Evolutionary conservation across 176 grass and related monocot genomes (phyloP), one percentile per base, ranked within the genome.

Genomic region (Oryza australiensis): DNA sequence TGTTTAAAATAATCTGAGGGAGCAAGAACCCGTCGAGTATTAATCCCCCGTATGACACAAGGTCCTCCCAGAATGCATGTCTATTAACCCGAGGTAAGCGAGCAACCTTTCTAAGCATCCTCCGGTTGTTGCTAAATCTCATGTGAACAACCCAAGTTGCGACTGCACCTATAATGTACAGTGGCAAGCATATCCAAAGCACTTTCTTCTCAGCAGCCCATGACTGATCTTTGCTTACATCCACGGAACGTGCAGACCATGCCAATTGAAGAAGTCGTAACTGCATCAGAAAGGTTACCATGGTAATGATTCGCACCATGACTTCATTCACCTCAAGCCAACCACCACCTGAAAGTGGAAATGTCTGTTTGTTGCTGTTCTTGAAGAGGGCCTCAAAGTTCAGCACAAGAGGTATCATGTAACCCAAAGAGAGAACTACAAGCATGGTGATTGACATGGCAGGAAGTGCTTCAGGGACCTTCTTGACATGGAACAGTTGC

Each of bases 391-490:
- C 95, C 63, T 98, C 90, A 66, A 90, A 94, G 42, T 94, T 94
- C 62, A 98, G 41, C 35, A 98, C 80, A 9, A 98, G 86, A 66
- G 95, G 89, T 41, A 92, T 85, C 90, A 94, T 93, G 80, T 90
- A 88, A 22, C 92, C 92, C 82, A 89, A 49, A 59, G 86, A 82
- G 7, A 98, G 81, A 33, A 98, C 65, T 0, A 89, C 75, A 79
- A 98, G 84, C 95, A 98, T 98, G 49, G 90, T 84, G 74, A 94
- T 89, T 1, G 92, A 98, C 88, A 98, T 86, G 9, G 91, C 87
- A 68, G 90, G 90, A 63, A 88, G 83, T 0, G 79, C 82, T 81
- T 87, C 85, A 16, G 72, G 88, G 32, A 82, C 73, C 67, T 88
- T 94, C 60, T 83, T 94, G 16, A 83, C 86, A 76, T 98, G 81